Percentiles rank a stretch among this genome's conserved stretches.
Conservation (phyloP, 805 yeast genomes). For the Maudiozyma bulderi region DNA sequence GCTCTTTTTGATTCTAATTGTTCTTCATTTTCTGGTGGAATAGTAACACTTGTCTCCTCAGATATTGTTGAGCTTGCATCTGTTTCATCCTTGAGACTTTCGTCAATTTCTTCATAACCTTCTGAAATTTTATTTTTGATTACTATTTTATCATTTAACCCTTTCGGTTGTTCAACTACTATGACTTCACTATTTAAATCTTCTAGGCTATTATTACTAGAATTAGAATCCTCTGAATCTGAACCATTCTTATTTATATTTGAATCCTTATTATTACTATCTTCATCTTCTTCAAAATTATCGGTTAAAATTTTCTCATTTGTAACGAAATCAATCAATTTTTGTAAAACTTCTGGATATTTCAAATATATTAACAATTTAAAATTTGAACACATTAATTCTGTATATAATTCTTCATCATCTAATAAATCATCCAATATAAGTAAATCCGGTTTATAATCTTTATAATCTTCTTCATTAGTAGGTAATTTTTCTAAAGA, state of each 20-base stretch:
- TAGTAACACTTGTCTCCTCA: constrained; percentile 27
- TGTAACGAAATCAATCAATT: constrained; percentile 59
- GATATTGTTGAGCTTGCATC: constrained; percentile 12
- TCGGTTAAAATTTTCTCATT: constrained; percentile 29
- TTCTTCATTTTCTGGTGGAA: constrained; percentile 32
- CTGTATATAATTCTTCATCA: constrained; percentile 65
- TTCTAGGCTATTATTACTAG: background rate
- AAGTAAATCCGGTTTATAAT: constrained; percentile 32
- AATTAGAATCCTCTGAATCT: background rate
- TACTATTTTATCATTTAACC: background rate
- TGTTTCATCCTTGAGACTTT: constrained; percentile 6
- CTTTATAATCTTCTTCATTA: constrained; percentile 25
- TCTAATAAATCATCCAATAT: constrained; percentile 53
- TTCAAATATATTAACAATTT: constrained; percentile 69
- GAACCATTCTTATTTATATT: background rate
- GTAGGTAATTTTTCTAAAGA: constrained; percentile 19
- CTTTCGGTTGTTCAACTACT: background rate
- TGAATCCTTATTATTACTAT: background rate
- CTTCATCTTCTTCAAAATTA: constrained; percentile 1
- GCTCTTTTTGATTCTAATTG: constrained; percentile 38
- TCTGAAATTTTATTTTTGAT: background rate
- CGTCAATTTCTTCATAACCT: constrained; percentile 4
- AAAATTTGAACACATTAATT: constrained; percentile 58
- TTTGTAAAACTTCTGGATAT: constrained; percentile 64
- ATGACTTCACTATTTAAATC: constrained; percentile 6